Evolutionary conservation across 371 early-diverging fungal genomes (phyloP), one percentile per base, ranked within the genome.

Genomic region (Haplosporangium sp.): DNA sequence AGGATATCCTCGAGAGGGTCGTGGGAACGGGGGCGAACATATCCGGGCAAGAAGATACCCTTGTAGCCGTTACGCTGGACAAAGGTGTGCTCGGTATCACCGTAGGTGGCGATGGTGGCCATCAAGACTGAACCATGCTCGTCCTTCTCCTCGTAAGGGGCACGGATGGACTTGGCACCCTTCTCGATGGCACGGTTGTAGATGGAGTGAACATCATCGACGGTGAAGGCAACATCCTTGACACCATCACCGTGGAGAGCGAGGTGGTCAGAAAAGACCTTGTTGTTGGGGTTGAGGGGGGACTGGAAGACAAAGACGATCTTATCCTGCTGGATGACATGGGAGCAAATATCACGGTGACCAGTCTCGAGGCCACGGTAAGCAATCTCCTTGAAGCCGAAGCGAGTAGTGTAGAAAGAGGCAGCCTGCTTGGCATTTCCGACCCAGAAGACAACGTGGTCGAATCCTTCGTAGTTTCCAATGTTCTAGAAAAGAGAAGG

Each of bases 291-390:
- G 72, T 93, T 94, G 69, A 98, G 87, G 55, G 98, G 92, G 20
- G 95, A 94, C 86, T 94, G 92, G 88, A 98, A 97, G 71, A 96
- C 92, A 83, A 97, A 97, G 65, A 85, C 81, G 52, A 96, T 92
- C 61, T 90, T 85, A 67, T 93, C 91, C 85, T 95, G 95, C 64
- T 88, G 83, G 52, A 98, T 94, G 19, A 93, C 97, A 84, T 97
- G 97, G 40, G 94, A 86, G 55, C 89, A 94, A 13, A 95, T 88
- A 42, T 97, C 91, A 76, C 99, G 94, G 79, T 88, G 83, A 39
- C 97, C 97, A 48, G 97, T 98, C 84, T 98, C 99, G 53, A 98
- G 91, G 10, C 99, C 99, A 76, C 92, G 91, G 87, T 97, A 97
- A 35, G 96, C 98, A 56, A 96, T 67, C 74, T 95, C 93, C 83